Percentiles rank a stretch among this genome's conserved stretches.
Evolutionary conservation across 2,329 filamentous ascomycete species (phyloP).

Genomic region (Mycosphaerella arachidis): DNA sequence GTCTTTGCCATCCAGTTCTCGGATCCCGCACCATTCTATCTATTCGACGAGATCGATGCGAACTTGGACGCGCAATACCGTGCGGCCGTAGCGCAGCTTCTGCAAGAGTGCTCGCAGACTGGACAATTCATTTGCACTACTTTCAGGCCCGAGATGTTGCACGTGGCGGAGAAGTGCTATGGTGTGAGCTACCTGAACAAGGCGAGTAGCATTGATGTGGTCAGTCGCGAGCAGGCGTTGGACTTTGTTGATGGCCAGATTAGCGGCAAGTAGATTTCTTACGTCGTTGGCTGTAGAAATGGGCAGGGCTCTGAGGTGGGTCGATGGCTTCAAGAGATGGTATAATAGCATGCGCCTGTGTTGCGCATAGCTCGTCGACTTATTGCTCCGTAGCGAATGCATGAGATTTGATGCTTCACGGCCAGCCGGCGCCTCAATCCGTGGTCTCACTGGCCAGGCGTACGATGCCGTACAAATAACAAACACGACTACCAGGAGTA

Average conservation of each 20-base stretch:
- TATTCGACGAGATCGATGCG: conserved; percentile 98
- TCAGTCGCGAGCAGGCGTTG: conserved; percentile 79
- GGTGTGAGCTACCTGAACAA: conserved; percentile 90
- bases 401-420: neutral
- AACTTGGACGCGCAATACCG: conserved; percentile 98
- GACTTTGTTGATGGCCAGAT: conserved; percentile 89
- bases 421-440: neutral
- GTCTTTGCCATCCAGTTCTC: conserved; percentile 99
- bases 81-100: conserved; percentile 85
- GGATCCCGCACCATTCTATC: conserved; percentile 95
- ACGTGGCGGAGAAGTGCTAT: conserved; percentile 95
- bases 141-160: conserved; percentile 93
- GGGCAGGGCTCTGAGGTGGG: neutral
- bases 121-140: conserved; percentile 98
- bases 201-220: conserved; percentile 89
- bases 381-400: neutral
- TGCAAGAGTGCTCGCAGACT: conserved; percentile 53
- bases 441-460: too few relatives aligned
- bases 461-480: too few relatives aligned
- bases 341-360: neutral
- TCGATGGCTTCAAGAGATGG: neutral
- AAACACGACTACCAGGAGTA: too few relatives aligned
- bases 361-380: neutral
- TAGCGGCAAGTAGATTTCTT: conserved; percentile 12
- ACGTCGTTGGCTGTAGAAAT: neutral